Base-by-base conservation (phyloP, 352 stramenopile species). In the Globisporangium cylindrosporum region DNA sequence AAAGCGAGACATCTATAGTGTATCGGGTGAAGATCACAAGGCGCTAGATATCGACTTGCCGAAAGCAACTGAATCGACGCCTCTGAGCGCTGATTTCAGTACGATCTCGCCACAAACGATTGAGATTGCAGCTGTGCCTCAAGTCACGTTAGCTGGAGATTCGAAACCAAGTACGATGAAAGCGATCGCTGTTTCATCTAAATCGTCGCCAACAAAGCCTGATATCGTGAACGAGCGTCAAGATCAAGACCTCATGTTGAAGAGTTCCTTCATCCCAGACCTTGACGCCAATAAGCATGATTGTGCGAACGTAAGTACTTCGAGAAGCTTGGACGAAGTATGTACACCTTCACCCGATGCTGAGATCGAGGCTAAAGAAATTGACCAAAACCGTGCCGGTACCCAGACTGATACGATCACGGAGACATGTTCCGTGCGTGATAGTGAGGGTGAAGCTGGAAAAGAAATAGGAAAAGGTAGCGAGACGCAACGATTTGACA, bases 121-220 rank as follows among this genome's bases (percentile, higher is more conserved):
- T 8, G n/a, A 29, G n/a, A 56, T 29, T 4, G 49, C 20, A 24
- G 9, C 9, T 56, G 9, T 29, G 22, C 49, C n/a, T 27, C 20
- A 29, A 14, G n/a, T 56, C 9, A n/a, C 10, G 10, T 14, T 56
- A 18, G 12, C 49, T 27, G 29, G n/a, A 12, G 63, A 8, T 46
- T 8, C 18, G 22, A 25, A 46, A 24, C 15, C 3, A 20, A 10
- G 14, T 2, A 22, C 7, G 4, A 62, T 66, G 58, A 54, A 38
- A 62, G 48, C 62, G 10, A 58, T 70, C 18, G 62, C 58, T 12
- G 66, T 70, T 22, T 70, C 65, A 10, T 25, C 65, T 8, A 70
- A 58, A 29, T 10, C 24, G 38, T 68, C 53, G 10, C 54, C 63
- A n/a, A 14, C 25, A 15, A 68, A 68, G 38, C 0, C 32, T 46